Percentiles rank a stretch among this genome's conserved stretches.
Evolutionary conservation across 352 stramenopile genomes (phyloP).

Genomic region (Phytophthora sansomeana): DNA sequence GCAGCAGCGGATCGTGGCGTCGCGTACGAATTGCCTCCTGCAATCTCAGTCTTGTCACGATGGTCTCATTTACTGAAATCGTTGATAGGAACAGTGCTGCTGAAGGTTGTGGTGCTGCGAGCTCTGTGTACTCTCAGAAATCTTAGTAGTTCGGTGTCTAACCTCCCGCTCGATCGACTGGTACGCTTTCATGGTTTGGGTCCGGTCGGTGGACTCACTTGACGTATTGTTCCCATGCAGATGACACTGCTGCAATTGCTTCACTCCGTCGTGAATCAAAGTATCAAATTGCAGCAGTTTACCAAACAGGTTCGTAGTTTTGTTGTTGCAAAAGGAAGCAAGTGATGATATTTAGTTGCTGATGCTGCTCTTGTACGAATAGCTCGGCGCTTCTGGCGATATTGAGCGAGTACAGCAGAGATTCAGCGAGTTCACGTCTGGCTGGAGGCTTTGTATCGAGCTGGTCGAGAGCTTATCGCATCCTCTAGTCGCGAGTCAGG

Average conservation of each 20-base stretch:
- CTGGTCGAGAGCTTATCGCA: slow-evolving; percentile 31
- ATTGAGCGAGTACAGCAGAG: slow-evolving; percentile 28
- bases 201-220: slow-evolving; percentile 1
- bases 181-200: slow-evolving; percentile 4
- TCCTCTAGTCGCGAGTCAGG: slow-evolving; percentile 13
- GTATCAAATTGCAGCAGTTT: slow-evolving; percentile 35
- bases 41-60: neutral
- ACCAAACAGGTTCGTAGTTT: slow-evolving; percentile 21
- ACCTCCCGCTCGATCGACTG: slow-evolving; percentile 30
- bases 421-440: slow-evolving; percentile 63
- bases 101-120: slow-evolving; percentile 25
- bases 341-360: neutral
- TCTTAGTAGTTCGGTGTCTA: neutral
- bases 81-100: slow-evolving; percentile 10
- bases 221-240: slow-evolving; percentile 13
- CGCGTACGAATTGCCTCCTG: slow-evolving; percentile 18
- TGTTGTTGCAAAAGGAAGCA: no score
- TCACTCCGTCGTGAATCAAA: slow-evolving; percentile 33
- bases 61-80: neutral
- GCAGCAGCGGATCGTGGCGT: slow-evolving; percentile 11
- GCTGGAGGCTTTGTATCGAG: slow-evolving; percentile 51
- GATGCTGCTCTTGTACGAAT: neutral
- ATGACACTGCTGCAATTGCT: slow-evolving; percentile 33
- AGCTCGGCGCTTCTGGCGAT: slow-evolving; percentile 15
- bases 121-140: slow-evolving; percentile 11